Evolutionary conservation across 768 basidiomycete species (phyloP).

Genomic region (Boletus sp.): DNA sequence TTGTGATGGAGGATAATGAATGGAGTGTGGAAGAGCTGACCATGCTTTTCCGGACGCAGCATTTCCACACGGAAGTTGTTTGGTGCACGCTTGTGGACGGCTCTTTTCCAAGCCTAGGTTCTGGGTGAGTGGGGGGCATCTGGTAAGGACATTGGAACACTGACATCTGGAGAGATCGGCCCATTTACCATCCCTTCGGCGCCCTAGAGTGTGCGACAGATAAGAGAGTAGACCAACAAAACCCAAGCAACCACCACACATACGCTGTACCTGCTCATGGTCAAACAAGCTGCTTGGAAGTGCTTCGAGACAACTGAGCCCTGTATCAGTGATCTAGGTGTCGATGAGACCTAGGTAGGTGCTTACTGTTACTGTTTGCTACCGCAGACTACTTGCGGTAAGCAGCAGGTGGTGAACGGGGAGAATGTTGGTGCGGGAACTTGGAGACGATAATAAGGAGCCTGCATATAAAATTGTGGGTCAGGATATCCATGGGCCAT

Average conservation of each 20-base stretch:
- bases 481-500: background rate
- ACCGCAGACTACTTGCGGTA: background rate
- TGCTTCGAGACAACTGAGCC: background rate
- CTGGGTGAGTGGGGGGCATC: background rate
- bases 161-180: slow-evolving; percentile 25
- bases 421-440: background rate
- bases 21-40: slow-evolving; percentile 31
- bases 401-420: background rate
- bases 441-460: background rate
- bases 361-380: background rate
- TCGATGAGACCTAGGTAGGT: background rate
- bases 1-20: background rate
- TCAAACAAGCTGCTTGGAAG: background rate
- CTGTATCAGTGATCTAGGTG: slow-evolving; percentile 4
- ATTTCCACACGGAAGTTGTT: slow-evolving; percentile 56
- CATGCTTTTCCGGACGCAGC: slow-evolving; percentile 55
- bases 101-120: slow-evolving; percentile 56
- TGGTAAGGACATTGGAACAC: slow-evolving; percentile 4
- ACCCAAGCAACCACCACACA: background rate
- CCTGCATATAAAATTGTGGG: slow-evolving; percentile 1
- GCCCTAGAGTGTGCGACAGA: slow-evolving; percentile 6
- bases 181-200: background rate
- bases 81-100: slow-evolving; percentile 58
- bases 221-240: background rate
- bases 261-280: slow-evolving; percentile 10